Evolutionary conservation across 495 filamentous ascomycete species (phyloP).

Genomic region (Aspergillus heteromorphus): DNA sequence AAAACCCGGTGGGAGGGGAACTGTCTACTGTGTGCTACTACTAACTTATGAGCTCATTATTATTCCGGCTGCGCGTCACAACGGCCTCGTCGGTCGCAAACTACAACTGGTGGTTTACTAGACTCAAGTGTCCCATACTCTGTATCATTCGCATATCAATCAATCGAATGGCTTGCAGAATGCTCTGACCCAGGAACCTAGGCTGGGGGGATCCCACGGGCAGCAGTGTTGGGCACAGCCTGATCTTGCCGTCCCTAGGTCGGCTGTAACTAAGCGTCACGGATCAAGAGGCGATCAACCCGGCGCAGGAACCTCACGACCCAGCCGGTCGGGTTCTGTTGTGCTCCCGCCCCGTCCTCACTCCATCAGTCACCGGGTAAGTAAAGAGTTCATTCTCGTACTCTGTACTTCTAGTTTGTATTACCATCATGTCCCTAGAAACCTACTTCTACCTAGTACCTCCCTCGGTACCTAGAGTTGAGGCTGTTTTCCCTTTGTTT

Average conservation of each 20-base stretch:
- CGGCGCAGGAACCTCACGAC: slow-evolving; percentile 25
- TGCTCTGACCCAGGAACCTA: background rate
- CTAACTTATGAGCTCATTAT: slow-evolving; percentile 3
- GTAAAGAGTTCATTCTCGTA: no score
- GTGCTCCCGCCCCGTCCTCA: slow-evolving; percentile 1
- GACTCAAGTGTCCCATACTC: no score
- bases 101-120: no score
- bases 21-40: no score
- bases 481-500: no score
- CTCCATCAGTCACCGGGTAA: no score
- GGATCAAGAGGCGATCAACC: slow-evolving; percentile 20
- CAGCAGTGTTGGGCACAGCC: background rate
- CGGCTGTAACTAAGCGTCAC: slow-evolving; percentile 5
- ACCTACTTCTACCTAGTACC: no score
- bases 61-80: no score
- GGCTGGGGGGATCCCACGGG: background rate
- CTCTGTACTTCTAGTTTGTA: no score
- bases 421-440: no score
- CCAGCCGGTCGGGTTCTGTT: slow-evolving; percentile 24
- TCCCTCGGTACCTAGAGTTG: no score
- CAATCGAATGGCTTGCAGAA: background rate
- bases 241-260: background rate
- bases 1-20: background rate
- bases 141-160: background rate
- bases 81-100: no score